Conservation (phyloP, 257 asterid species). For the Salvia splendens region DNA sequence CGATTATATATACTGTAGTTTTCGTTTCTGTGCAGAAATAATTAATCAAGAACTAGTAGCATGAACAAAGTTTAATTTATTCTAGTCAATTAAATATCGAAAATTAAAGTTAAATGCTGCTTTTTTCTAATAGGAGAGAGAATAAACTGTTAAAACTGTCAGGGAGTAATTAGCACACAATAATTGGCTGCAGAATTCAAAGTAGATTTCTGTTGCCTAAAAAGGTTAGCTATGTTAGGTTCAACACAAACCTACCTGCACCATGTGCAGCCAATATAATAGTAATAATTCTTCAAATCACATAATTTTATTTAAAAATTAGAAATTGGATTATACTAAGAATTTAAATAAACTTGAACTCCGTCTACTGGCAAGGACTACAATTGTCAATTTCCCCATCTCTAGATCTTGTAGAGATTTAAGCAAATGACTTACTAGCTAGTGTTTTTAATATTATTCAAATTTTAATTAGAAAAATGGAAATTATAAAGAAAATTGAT, state of each 20-base stretch:
- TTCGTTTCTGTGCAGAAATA: too few relatives aligned
- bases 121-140: background rate
- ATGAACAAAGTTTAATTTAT: background rate
- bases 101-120: conserved; percentile 29
- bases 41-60: too few relatives aligned
- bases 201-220: conserved; percentile 38
- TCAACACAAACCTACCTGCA: conserved; percentile 38
- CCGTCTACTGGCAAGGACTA: too few relatives aligned
- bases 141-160: conserved; percentile 1
- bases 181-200: conserved; percentile 38
- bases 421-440: too few relatives aligned
- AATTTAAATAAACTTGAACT: too few relatives aligned
- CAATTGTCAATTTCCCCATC: too few relatives aligned
- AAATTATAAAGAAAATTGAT: too few relatives aligned
- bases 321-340: too few relatives aligned
- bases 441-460: too few relatives aligned
- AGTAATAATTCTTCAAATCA: background rate
- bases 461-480: too few relatives aligned
- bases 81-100: background rate
- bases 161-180: conserved; percentile 22
- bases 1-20: too few relatives aligned
- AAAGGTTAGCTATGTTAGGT: conserved; percentile 20
- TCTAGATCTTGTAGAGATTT: too few relatives aligned
- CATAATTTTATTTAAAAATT: background rate
- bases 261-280: conserved; percentile 37